Percentiles rank a stretch among this genome's conserved stretches.
Evolutionary conservation across 306 rosid species (phyloP).

Genomic region (Cicer arietinum): DNA sequence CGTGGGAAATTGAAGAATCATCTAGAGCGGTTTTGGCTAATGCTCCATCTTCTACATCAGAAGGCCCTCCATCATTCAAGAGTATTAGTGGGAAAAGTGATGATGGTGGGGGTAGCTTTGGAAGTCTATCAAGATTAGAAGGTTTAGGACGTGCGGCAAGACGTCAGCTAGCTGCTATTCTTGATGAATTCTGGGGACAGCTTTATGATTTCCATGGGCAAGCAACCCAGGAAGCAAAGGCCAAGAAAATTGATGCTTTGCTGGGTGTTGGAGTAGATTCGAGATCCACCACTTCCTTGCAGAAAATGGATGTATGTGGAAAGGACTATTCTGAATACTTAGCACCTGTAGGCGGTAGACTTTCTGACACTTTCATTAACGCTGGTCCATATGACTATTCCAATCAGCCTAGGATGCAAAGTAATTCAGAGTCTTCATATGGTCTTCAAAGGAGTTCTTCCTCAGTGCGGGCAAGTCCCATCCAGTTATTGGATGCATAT

Average conservation of each 20-base stretch:
- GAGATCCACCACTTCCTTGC: constrained; percentile 50
- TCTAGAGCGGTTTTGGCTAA: constrained; percentile 58
- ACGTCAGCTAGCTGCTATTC: constrained; percentile 79
- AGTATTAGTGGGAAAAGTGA: constrained; percentile 90
- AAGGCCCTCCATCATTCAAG: constrained; percentile 91
- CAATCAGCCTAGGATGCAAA: constrained; percentile 59
- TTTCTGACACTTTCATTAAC: constrained; percentile 52
- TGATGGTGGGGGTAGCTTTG: constrained; percentile 82
- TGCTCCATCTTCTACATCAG: constrained; percentile 60
- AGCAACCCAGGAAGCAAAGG: constrained; percentile 67
- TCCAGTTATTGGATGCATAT: constrained; percentile 61
- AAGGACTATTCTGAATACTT: constrained; percentile 59
- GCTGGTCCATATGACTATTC: constrained; percentile 66
- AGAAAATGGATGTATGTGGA: constrained; percentile 59
- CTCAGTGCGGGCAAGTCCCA: constrained; percentile 58
- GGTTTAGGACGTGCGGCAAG: constrained; percentile 98
- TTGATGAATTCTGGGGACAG: constrained; percentile 92
- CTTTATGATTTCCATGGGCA: constrained; percentile 83
- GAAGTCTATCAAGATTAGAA: constrained; percentile 91
- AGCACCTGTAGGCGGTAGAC: constrained; percentile 56
- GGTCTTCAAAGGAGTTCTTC: constrained; percentile 66
- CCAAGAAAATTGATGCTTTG: constrained; percentile 69
- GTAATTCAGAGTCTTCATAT: constrained; percentile 61
- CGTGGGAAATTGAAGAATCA: constrained; percentile 79
- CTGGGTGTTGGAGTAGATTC: constrained; percentile 59